Evolutionary conservation across 805 yeast species (phyloP).

Genomic region (Candida chauliodis): DNA sequence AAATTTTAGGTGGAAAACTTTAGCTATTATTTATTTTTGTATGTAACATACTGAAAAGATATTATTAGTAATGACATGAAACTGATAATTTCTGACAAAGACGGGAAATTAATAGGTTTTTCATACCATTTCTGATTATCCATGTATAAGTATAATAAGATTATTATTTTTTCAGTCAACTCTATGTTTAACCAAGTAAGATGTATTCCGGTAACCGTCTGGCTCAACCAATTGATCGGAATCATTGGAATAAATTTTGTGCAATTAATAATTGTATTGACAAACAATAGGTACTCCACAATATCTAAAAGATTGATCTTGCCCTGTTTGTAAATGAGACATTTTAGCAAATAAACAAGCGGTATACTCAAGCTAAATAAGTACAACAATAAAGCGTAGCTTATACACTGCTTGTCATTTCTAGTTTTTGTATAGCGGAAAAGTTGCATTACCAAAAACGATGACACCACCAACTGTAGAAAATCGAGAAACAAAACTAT

Average conservation of each 20-base stretch:
- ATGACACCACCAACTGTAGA: conserved; percentile 7
- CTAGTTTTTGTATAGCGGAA: conserved; percentile 22
- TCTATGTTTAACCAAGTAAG: conserved; percentile 8
- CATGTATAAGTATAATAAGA: not conserved
- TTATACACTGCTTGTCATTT: conserved; percentile 35
- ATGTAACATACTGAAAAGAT: conserved; percentile 1
- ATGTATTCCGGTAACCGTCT: conserved; percentile 19
- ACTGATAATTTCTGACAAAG: conserved; percentile 11
- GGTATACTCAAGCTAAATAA: conserved; percentile 4
- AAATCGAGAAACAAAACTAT: conserved; percentile 3
- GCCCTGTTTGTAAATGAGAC: not conserved
- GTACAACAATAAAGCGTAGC: conserved; percentile 13
- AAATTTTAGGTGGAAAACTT: conserved; percentile 54
- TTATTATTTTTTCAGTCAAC: not conserved
- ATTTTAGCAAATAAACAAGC: conserved; percentile 8
- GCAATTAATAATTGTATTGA: conserved; percentile 19
- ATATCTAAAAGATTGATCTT: conserved; percentile 35
- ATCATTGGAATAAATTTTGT: conserved; percentile 40
- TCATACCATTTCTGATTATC: conserved; percentile 14
- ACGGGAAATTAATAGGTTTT: conserved; percentile 19
- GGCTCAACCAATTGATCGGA: conserved; percentile 35
- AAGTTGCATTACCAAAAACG: conserved; percentile 23
- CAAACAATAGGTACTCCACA: conserved; percentile 38
- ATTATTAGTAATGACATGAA: not conserved
- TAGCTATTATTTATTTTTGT: conserved; percentile 5